These are phyloP conservation scores for Wickerhamiella shivajii DNA, from an alignment of 805 yeast species.

Conservation along the genomic window DNA sequence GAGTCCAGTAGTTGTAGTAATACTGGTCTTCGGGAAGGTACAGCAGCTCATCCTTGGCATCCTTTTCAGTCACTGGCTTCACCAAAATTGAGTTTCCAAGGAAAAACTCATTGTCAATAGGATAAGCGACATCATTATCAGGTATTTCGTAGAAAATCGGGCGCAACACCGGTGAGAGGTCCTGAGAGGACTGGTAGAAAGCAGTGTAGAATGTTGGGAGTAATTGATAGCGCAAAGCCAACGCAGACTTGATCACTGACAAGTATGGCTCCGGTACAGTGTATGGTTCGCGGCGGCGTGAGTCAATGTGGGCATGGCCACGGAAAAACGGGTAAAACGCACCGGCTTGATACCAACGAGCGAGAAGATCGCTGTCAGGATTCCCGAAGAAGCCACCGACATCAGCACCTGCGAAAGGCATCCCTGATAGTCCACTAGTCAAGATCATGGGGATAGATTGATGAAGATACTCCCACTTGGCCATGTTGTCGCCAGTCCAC, in stretches of 20 bases:
- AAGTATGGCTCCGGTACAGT: constrained; percentile 63
- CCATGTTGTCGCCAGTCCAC: constrained; percentile 97
- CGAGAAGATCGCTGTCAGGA: constrained; percentile 64
- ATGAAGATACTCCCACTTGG: constrained; percentile 77
- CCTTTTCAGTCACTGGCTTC: constrained; percentile 61
- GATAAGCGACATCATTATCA: constrained; percentile 31
- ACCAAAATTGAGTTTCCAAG: constrained; percentile 55
- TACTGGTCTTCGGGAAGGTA: constrained; percentile 34
- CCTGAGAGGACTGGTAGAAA: constrained; percentile 46
- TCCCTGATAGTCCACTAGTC: constrained; percentile 66
- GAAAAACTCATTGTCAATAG: constrained; percentile 71
- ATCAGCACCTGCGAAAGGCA: constrained; percentile 92
- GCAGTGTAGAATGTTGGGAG: constrained; percentile 71
- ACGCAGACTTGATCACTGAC: constrained; percentile 49
- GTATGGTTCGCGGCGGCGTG: constrained; percentile 89
- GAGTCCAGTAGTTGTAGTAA: constrained; percentile 26
- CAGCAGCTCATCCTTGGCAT: constrained; percentile 28
- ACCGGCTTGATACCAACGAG: constrained; percentile 95
- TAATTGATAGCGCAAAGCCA: constrained; percentile 57
- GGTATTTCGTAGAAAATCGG: constrained; percentile 24
- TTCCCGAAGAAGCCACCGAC: constrained; percentile 94
- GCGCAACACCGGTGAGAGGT: constrained; percentile 52
- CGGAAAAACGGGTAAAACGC: constrained; percentile 93
- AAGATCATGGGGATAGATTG: constrained; percentile 78
- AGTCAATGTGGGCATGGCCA: constrained; percentile 92